Evolutionary conservation across 2,329 filamentous ascomycete genomes (phyloP), one percentile per base, ranked within the genome.

Genomic region (Fonsecaea erecta): DNA sequence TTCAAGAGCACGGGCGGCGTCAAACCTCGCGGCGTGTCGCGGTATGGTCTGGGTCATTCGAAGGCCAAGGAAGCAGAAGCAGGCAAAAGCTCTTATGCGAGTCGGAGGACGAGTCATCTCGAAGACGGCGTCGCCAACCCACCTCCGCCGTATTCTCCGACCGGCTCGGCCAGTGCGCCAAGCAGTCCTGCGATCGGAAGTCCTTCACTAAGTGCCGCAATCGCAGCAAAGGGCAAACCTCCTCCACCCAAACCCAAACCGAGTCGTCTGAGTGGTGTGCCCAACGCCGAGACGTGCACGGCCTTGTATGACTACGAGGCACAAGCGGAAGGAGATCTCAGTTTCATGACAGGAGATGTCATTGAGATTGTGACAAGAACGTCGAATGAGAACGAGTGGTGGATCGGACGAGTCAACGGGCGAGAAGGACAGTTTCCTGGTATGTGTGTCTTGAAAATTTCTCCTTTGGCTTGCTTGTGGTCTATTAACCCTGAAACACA

Each of bases 341-440:
- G 91, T 73, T 99, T 99, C 80, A 85, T 85, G 18, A 88, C 92
- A 0, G 93, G 94, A 4, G 95, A 99, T 68, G 81, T 90, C 3
- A 98, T 99, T 73, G 93, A 98, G 77, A 93, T 99, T 71, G 77
- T 95, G 1, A 85, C 84, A 66, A 85, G 91, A 71, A 96, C 92
- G n/a, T 84, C 86, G 68, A 97, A 97, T 73, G 89, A 92, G 58
- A 98, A 99, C 72, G 95, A 99, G 78, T 99, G 95, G 95, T 99
- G 95, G 95, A 89, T 85, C 8, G 95, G 95, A 40, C 91, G 87
- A 75, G 75, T 96, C 60, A 84, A 90, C 65, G 92, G 90, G 55
- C 90, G 89, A 79, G 83, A 91, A 74, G 95, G 95, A 28, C 94
- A 98, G 75, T 99, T 99, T 77, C 95, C 95, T 80, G 95, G 95